Percentiles rank a stretch among this genome's conserved stretches.
phyloP scores from a whole-genome alignment of 139 green algal genomes.

The Chara braunii region DNA sequence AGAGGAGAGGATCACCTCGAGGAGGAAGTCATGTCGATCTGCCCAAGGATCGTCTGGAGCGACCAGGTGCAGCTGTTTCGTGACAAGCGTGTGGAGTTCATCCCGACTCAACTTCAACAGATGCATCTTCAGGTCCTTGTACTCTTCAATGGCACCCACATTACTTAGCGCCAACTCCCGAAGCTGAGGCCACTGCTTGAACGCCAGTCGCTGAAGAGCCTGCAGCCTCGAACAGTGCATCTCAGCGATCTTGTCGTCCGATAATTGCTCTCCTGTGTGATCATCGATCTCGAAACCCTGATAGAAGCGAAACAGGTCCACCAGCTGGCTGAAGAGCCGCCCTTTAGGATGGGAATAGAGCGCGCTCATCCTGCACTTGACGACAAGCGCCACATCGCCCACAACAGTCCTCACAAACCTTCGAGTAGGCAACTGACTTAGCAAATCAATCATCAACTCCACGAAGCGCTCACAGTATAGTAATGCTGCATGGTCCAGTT shows the following conservation, averaged over 20 bases:
- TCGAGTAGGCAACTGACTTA: constrained; percentile 69
- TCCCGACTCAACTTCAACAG: constrained; percentile 49
- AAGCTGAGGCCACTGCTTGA: constrained; percentile 53
- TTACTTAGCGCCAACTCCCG: constrained; percentile 69
- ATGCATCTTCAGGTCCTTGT: constrained; percentile 53
- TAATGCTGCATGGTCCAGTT: constrained; percentile 10
- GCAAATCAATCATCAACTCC: constrained; percentile 81
- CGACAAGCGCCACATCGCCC: constrained; percentile 56
- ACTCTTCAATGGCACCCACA: constrained; percentile 67
- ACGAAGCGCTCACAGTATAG: constrained; percentile 73
- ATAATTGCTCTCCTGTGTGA: constrained; percentile 75
- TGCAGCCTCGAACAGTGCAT: constrained; percentile 67
- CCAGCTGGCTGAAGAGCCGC: constrained; percentile 70
- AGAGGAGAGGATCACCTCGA: constrained; percentile 63
- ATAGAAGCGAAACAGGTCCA: constrained; percentile 82
- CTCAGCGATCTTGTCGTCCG: constrained; percentile 68
- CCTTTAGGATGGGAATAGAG: constrained; percentile 39
- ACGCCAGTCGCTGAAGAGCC: constrained; percentile 82
- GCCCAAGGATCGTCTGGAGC: constrained; percentile 62
- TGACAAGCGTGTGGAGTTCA: constrained; percentile 64
- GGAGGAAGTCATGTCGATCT: constrained; percentile 55
- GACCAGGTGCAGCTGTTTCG: constrained; percentile 72
- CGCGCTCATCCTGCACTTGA: constrained; percentile 58
- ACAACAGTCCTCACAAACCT: constrained; percentile 34
- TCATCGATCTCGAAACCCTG: constrained; percentile 84